Conservation (phyloP, 495 filamentous ascomycete genomes). For the Neurospora sp. region DNA sequence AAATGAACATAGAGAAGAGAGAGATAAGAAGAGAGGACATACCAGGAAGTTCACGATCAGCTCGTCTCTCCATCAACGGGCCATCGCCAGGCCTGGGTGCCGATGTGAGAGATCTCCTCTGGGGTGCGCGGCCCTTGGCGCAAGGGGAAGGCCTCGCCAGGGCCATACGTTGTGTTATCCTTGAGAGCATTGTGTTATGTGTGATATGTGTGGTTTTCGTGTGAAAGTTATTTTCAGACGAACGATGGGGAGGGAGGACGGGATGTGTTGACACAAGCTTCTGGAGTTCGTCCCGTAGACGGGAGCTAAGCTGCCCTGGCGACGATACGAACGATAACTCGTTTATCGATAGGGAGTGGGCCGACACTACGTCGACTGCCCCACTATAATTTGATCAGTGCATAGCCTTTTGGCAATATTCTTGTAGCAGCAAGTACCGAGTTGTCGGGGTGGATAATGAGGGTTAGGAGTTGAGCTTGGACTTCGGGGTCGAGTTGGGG, state of each 20-base stretch:
- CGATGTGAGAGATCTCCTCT: constrained; percentile 28
- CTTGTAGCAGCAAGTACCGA: background rate
- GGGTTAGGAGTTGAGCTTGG: background rate
- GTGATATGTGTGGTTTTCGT: constrained; percentile 1
- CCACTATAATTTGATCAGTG: background rate
- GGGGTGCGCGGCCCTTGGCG: background rate
- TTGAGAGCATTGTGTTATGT: constrained; percentile 26
- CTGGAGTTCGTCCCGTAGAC: background rate
- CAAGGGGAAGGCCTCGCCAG: background rate
- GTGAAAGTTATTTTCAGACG: background rate
- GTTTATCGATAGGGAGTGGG: background rate
- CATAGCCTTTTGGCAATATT: background rate
- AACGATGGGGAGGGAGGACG: background rate
- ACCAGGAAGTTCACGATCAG: constrained; percentile 73
- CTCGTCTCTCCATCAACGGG: constrained; percentile 67
- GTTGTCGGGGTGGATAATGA: background rate
- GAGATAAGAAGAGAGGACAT: constrained; percentile 4
- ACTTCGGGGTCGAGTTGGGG: background rate
- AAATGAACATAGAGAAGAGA: background rate
- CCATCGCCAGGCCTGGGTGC: constrained; percentile 47
- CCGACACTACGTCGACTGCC: background rate
- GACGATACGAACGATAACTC: background rate
- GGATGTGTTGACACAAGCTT: background rate
- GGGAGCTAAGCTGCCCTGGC: background rate
- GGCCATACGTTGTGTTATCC: constrained; percentile 25